phyloP scores from a whole-genome alignment of 176 grass and related monocot genomes.

The Triticum dicoccoides region DNA sequence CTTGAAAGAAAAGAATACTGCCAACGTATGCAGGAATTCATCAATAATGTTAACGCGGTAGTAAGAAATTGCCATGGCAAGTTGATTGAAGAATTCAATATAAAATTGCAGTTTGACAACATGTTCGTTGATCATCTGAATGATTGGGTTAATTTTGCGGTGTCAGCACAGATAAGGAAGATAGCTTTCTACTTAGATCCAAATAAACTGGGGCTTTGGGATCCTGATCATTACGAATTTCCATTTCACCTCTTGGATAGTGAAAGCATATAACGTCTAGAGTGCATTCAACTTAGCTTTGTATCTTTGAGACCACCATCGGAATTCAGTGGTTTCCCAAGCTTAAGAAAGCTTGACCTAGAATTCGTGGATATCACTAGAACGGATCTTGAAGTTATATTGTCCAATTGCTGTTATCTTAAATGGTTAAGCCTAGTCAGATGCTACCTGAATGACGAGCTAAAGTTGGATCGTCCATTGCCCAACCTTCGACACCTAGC shows the following conservation, averaged over 20 bases:
- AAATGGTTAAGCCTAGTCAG: neutral
- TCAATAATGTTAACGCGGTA: neutral
- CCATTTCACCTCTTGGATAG: neutral
- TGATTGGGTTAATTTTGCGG: constrained; percentile 4
- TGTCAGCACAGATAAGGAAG: neutral
- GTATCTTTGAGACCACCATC: neutral
- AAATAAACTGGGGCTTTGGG: no score
- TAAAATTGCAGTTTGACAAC: neutral
- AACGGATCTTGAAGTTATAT: neutral
- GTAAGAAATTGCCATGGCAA: neutral
- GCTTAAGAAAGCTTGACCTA: neutral
- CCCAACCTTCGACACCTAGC: neutral
- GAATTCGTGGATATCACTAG: neutral
- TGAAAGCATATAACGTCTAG: neutral
- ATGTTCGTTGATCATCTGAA: neutral
- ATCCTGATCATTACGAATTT: neutral
- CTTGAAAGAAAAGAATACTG: neutral
- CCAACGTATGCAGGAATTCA: neutral
- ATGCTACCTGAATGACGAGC: neutral
- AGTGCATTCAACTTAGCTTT: neutral
- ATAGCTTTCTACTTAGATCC: neutral
- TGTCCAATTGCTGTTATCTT: neutral
- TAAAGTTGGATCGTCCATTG: neutral
- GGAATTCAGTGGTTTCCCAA: constrained; percentile 14
- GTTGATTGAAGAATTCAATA: neutral